Evolutionary conservation across 1,284 basidiomycete species (phyloP).

Genomic region (Malassezia sp.): DNA sequence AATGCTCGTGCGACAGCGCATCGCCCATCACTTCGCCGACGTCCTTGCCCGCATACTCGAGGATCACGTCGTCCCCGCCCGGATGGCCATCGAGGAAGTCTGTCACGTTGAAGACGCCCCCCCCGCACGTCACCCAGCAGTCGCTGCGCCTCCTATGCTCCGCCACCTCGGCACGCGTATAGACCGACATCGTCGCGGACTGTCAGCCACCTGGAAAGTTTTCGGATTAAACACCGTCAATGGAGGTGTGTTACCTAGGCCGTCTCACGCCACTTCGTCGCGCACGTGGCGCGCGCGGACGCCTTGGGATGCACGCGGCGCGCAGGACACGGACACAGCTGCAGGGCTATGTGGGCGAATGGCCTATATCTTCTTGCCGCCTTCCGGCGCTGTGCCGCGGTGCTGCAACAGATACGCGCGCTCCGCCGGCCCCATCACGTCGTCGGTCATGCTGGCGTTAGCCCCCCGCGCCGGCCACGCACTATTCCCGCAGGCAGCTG

Average conservation of each 20-base stretch:
- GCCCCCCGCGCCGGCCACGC: background rate
- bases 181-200: constrained; percentile 2
- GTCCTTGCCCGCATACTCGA: constrained; percentile 69
- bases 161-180: constrained; percentile 20
- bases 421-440: constrained; percentile 5
- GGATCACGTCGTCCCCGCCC: constrained; percentile 51
- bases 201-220: background rate
- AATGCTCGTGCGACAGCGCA: constrained; percentile 77
- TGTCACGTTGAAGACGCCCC: constrained; percentile 51
- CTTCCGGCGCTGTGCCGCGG: background rate
- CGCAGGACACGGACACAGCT: too few relatives aligned
- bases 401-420: constrained; percentile 9
- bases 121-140: constrained; percentile 51
- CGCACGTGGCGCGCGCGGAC: too few relatives aligned
- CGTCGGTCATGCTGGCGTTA: constrained; percentile 4
- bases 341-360: too few relatives aligned
- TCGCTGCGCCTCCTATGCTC: constrained; percentile 55
- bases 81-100: constrained; percentile 50
- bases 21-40: constrained; percentile 72
- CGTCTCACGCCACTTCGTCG: constrained; percentile 11
- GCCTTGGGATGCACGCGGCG: too few relatives aligned
- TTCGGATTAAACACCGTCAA: background rate
- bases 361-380: too few relatives aligned
- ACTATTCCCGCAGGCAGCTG: constrained; percentile 10
- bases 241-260: constrained; percentile 2